Conservation (phyloP, 306 rosid genomes). For the Trifolium dubium region DNA sequence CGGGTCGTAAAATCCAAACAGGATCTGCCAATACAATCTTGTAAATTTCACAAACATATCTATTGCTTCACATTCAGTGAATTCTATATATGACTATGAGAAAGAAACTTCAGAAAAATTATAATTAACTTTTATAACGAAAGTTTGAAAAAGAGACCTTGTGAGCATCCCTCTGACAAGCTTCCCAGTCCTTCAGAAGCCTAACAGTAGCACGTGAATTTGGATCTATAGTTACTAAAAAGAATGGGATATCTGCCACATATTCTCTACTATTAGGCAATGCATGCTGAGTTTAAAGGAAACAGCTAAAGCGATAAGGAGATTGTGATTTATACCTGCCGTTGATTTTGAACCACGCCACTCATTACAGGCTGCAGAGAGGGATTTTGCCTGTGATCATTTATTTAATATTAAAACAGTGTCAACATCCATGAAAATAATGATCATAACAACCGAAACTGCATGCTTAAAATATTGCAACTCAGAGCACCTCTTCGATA, state of each 20-base stretch:
- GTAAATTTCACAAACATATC: conserved; percentile 38
- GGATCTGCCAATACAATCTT: conserved; percentile 61
- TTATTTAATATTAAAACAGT: conserved; percentile 22
- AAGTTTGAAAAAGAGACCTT: conserved; percentile 64
- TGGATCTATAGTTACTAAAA: conserved; percentile 64
- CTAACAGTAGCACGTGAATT: conserved; percentile 66
- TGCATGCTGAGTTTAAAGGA: conserved; percentile 18
- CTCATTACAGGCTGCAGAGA: conserved; percentile 73
- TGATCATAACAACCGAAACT: conserved; percentile 25
- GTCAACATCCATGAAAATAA: conserved; percentile 26
- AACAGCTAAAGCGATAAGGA: conserved; percentile 14
- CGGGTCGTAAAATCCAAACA: conserved; percentile 96
- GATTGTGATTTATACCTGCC: conserved; percentile 53
- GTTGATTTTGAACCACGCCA: conserved; percentile 85
- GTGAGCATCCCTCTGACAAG: conserved; percentile 52
- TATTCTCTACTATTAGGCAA: conserved; percentile 42
- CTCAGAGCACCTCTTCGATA: conserved; percentile 63
- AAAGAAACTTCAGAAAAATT: conserved; percentile 31
- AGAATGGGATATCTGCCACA: conserved; percentile 82
- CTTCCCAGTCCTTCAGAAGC: conserved; percentile 82
- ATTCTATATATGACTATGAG: conserved; percentile 23
- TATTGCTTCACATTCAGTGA: conserved; percentile 31
- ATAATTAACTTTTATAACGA: conserved; percentile 35
- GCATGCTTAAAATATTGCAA: conserved; percentile 12
- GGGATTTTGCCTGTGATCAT: conserved; percentile 73